Base-by-base conservation (phyloP, 257 asterid species). In the Striga asiatica region DNA sequence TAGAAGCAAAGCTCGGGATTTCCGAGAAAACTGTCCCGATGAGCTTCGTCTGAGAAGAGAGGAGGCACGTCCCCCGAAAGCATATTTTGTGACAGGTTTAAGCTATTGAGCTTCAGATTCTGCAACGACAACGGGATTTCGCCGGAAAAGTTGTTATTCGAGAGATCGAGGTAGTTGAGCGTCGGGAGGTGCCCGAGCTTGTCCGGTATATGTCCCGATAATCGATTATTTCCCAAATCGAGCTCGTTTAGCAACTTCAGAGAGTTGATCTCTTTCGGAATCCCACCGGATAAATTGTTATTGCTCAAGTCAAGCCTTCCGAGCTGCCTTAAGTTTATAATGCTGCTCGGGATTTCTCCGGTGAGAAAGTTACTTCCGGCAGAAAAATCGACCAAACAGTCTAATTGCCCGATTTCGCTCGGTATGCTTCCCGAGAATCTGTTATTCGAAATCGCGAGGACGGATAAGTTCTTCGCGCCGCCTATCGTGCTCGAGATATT, bases 121-220 rank as follows among this genome's bases (percentile, higher is more conserved):
- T 83, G 80, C 70, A 89, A 47, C 12, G 70, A 50, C 20, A 65
- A 9, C 0, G 97, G 97, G 58, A 89, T 76, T 5, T 0, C 17
- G 13, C 97, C 95, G 0, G 82, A 71, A 9, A 89, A 73, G 8
- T 50, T 50, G 49, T 89, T 89, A 46, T 25, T 42, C 0, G 97
- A 89, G 51, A 89, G 93, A 55, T 89, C 97, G 2, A 89, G 94
- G 55, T 83, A 89, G 67, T 81, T 85, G 14, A 89, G 81, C 34
- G 67, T 82, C 2, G 76, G 74, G 60, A 89, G 64, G 47, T 49
- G 72, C 47, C 97, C 95, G 4, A 89, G 70, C 62, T 83, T 88
- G 12, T 62, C 74, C 0, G 94, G 93, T 56, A 89, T 79, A 25
- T 56, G 54, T 4, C 97, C 95, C 2, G 76, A 79, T 11, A 89